These are phyloP conservation scores for Spatholobus suberectus DNA, from an alignment of 306 rosid species.

Conservation along the genomic window DNA sequence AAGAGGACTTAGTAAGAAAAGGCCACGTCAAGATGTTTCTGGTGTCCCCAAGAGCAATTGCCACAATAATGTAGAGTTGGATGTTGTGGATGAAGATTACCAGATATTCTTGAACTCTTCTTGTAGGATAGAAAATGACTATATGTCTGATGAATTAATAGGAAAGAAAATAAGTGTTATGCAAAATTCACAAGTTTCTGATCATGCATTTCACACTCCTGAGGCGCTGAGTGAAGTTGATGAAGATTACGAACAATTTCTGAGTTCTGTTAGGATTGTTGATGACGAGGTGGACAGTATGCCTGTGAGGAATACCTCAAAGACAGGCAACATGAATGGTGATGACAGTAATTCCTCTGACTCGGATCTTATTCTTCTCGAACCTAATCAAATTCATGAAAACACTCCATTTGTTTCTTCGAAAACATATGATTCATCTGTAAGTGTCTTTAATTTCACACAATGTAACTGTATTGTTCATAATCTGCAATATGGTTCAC, in stretches of 20 bases:
- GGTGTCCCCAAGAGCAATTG: not conserved
- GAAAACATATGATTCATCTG: conserved; percentile 40
- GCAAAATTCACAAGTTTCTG: conserved; percentile 20
- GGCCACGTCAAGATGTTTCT: not conserved
- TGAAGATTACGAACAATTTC: conserved; percentile 42
- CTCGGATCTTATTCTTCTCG: conserved; percentile 45
- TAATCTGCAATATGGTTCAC: conserved; percentile 3
- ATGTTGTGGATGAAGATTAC: conserved; percentile 45
- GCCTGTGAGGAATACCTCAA: conserved; percentile 22
- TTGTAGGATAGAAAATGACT: conserved; percentile 10
- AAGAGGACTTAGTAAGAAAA: conserved; percentile 9
- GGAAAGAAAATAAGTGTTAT: not conserved
- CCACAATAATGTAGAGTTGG: conserved; percentile 10
- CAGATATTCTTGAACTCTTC: conserved; percentile 33
- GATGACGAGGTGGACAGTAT: conserved; percentile 30
- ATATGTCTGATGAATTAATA: not conserved
- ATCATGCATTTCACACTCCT: conserved; percentile 4
- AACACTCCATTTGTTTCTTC: conserved; percentile 45
- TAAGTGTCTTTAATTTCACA: conserved; percentile 44
- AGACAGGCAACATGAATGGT: conserved; percentile 3
- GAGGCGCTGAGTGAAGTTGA: not conserved
- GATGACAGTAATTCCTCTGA: conserved; percentile 48
- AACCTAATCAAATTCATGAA: conserved; percentile 42
- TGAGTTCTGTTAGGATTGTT: conserved; percentile 5
- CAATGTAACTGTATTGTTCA: not conserved